These are phyloP conservation scores for Pulveroboletus sp. DNA, from an alignment of 1,284 basidiomycete genomes.

Conservation along the genomic window DNA sequence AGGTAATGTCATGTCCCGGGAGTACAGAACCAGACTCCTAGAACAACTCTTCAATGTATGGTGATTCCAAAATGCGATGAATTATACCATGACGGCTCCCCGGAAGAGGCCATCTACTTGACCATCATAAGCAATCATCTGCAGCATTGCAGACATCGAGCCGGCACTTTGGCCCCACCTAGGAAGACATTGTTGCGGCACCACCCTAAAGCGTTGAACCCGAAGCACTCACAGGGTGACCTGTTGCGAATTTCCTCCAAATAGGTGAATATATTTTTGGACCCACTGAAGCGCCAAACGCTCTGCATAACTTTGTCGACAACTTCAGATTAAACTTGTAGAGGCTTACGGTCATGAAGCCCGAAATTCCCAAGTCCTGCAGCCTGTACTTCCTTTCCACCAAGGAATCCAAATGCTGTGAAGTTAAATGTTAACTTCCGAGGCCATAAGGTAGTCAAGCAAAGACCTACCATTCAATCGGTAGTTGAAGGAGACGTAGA, in stretches of 20 bases:
- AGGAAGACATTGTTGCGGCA: not conserved
- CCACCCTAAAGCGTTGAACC: not conserved
- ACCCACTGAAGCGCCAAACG: conserved; percentile 1
- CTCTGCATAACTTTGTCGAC: not conserved
- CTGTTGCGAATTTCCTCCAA: not conserved
- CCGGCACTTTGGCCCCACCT: conserved; percentile 64
- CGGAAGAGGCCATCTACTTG: conserved; percentile 52
- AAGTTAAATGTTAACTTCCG: not conserved
- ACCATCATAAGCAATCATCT: conserved; percentile 55
- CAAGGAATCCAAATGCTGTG: conserved; percentile 30
- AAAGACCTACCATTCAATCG: conserved; percentile 28
- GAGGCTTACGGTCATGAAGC: not conserved
- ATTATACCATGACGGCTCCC: conserved; percentile 46
- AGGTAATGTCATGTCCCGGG: conserved; percentile 45
- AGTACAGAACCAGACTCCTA: conserved; percentile 49
- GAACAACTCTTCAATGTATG: not conserved
- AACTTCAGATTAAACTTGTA: not conserved
- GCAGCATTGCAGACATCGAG: conserved; percentile 50
- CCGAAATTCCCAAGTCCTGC: not conserved
- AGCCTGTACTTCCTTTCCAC: not conserved
- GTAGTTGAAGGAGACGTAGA: conserved; percentile 40
- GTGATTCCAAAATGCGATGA: not conserved
- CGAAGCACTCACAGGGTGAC: not conserved
- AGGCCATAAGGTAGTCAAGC: too few relatives aligned
- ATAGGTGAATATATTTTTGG: not conserved